Evolutionary conservation across 306 rosid species (phyloP).

Genomic region (Ochetophila trinervis): DNA sequence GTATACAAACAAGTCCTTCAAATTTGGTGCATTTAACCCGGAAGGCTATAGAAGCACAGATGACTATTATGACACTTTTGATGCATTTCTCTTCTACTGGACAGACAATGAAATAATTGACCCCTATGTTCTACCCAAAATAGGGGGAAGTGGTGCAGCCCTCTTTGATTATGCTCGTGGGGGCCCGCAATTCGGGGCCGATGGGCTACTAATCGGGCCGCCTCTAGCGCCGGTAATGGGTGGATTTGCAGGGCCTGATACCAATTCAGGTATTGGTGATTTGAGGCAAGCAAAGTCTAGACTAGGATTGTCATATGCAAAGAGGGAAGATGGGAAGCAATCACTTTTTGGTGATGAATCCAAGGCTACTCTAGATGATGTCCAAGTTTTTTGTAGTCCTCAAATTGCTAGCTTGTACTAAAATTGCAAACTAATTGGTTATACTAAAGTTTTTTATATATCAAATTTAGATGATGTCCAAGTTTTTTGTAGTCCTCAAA

Average conservation of each 20-base stretch:
- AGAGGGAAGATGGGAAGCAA: slow-evolving; percentile 79
- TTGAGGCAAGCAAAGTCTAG: slow-evolving; percentile 81
- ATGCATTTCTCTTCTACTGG: slow-evolving; percentile 77
- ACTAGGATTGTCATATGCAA: slow-evolving; percentile 82
- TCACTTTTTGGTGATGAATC: slow-evolving; percentile 79
- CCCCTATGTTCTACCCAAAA: slow-evolving; percentile 45
- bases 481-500: slow-evolving; percentile 82
- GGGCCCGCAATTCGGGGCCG: slow-evolving; percentile 84
- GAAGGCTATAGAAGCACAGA: slow-evolving; percentile 97
- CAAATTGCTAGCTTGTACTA: slow-evolving; percentile 87
- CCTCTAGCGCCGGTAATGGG: slow-evolving; percentile 57
- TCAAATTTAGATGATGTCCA: slow-evolving; percentile 71
- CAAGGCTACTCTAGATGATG: slow-evolving; percentile 65
- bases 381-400: slow-evolving; percentile 81
- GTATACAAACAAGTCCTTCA: slow-evolving; percentile 71
- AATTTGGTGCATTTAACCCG: slow-evolving; percentile 92
- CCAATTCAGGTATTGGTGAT: slow-evolving; percentile 60
- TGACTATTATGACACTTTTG: slow-evolving; percentile 82
- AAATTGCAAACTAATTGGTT: slow-evolving; percentile 6
- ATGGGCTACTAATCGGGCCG: slow-evolving; percentile 71
- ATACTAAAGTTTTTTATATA: too few species aligned
- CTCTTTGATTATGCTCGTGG: slow-evolving; percentile 54
- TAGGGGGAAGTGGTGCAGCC: slow-evolving; percentile 58
- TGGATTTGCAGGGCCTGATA: slow-evolving; percentile 50
- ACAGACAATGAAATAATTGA: slow-evolving; percentile 25